Conservation (phyloP, 2,329 filamentous ascomycete genomes). For the Alternaria burnsii region DNA sequence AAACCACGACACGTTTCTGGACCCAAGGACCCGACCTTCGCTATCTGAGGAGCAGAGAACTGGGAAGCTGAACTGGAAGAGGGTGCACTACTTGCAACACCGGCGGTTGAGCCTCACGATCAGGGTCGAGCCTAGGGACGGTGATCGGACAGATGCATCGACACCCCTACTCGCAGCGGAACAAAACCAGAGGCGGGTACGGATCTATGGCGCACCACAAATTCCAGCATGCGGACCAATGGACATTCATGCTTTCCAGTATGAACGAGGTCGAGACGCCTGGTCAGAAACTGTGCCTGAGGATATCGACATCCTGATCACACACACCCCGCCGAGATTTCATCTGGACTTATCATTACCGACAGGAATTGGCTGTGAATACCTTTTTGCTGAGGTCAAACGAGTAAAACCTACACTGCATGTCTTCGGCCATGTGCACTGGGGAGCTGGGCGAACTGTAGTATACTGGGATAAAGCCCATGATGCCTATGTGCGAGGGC, state of each 20-base stretch:
- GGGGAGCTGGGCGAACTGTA: slow-evolving; percentile 72
- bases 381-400: slow-evolving; percentile 76
- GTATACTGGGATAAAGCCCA: slow-evolving; percentile 81
- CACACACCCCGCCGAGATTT: slow-evolving; percentile 79
- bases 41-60: slow-evolving; percentile 62
- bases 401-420: slow-evolving; percentile 77
- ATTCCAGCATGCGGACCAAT: slow-evolving; percentile 77
- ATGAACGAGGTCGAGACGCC: slow-evolving; percentile 69
- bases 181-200: slow-evolving; percentile 61
- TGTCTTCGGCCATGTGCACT: slow-evolving; percentile 87
- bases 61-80: slow-evolving; percentile 69
- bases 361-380: slow-evolving; percentile 72
- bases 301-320: slow-evolving; percentile 80
- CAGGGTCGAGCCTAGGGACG: slow-evolving; percentile 18
- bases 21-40: slow-evolving; percentile 66
- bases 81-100: slow-evolving; percentile 79
- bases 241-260: slow-evolving; percentile 79
- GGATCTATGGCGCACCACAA: slow-evolving; percentile 82
- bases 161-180: slow-evolving; percentile 34
- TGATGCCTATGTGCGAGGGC: slow-evolving; percentile 72
- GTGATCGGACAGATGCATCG: slow-evolving; percentile 13
- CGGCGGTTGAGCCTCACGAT: slow-evolving; percentile 68
- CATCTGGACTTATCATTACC: slow-evolving; percentile 71
- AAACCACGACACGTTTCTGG: slow-evolving; percentile 90
- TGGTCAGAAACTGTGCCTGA: slow-evolving; percentile 76